These are phyloP conservation scores for Bruguiera sexangula DNA, from an alignment of 345 rosid species.

Conservation along the genomic window DNA sequence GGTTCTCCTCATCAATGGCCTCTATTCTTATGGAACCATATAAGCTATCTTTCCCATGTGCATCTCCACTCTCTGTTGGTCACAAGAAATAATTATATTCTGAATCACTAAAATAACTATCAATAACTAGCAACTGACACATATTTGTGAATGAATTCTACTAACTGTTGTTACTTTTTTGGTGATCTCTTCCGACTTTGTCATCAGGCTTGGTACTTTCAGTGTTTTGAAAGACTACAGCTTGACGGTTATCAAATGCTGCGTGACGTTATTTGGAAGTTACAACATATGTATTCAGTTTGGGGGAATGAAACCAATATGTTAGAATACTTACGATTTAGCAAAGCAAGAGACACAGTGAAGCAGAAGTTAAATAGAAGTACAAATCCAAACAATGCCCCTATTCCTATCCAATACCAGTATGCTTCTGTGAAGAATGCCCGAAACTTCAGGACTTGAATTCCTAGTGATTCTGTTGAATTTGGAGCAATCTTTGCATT, in stretches of 20 bases:
- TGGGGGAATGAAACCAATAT: not conserved
- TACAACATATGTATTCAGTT: not conserved
- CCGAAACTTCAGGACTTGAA: slow-evolving; percentile 36
- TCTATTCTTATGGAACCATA: no score
- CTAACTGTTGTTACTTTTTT: no score
- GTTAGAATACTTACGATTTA: slow-evolving; percentile 40
- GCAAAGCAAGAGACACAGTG: slow-evolving; percentile 40
- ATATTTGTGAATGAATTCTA: no score
- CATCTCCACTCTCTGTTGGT: no score
- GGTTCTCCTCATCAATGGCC: no score
- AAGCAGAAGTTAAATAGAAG: slow-evolving; percentile 38
- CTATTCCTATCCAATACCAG: slow-evolving; percentile 63
- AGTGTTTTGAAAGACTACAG: slow-evolving; percentile 25
- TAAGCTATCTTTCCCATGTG: no score
- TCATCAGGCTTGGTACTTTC: not conserved
- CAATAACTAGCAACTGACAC: no score
- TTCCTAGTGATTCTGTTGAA: slow-evolving; percentile 34
- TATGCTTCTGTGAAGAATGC: slow-evolving; percentile 42
- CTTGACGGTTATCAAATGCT: slow-evolving; percentile 51
- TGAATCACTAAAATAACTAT: no score
- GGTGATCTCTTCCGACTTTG: no score
- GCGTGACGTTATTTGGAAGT: not conserved
- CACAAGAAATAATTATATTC: no score
- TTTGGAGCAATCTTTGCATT: slow-evolving; percentile 17
- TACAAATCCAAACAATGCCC: slow-evolving; percentile 36